Percentiles rank a stretch among this genome's conserved stretches.
These are phyloP conservation scores for Claviceps fusiformis DNA, from an alignment of 2,329 filamentous ascomycete species.

Conservation along the genomic window DNA sequence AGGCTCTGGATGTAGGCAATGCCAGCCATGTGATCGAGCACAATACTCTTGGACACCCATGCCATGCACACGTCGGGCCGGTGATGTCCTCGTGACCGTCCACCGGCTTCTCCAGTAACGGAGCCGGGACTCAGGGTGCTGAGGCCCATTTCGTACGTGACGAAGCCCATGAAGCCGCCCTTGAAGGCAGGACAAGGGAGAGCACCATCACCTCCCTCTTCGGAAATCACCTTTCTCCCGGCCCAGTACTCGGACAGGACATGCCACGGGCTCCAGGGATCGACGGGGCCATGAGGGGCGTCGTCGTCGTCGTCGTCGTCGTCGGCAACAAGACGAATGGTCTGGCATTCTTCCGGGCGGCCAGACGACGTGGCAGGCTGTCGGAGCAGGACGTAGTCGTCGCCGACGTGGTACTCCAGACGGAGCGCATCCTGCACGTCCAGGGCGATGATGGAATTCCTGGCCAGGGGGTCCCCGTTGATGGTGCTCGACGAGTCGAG, in stretches of 20 bases:
- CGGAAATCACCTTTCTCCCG: constrained; percentile 11
- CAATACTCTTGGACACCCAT: constrained; percentile 64
- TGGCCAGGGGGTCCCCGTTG: constrained; percentile 28
- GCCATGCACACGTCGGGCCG: constrained; percentile 61
- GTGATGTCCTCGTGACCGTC: constrained; percentile 17
- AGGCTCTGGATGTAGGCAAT: constrained; percentile 48
- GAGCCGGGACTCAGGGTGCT: constrained; percentile 18
- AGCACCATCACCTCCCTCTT: not conserved
- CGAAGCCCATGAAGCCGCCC: constrained; percentile 73
- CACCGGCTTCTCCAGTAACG: constrained; percentile 7
- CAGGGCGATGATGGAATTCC: constrained; percentile 63
- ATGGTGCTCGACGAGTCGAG: constrained; percentile 45
- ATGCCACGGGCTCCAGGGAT: constrained; percentile 32
- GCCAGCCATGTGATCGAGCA: constrained; percentile 57
- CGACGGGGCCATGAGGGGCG: constrained; percentile 2
- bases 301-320: constrained; percentile 4
- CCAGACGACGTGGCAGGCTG: constrained; percentile 9
- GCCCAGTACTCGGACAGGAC: constrained; percentile 33
- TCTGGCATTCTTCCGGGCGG: constrained; percentile 14
- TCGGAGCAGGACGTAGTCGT: constrained; percentile 22
- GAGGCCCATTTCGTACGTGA: constrained; percentile 74
- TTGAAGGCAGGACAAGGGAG: constrained; percentile 44
- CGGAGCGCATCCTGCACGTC: constrained; percentile 42
- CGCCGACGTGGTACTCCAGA: constrained; percentile 42
- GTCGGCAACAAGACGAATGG: constrained; percentile 8